Evolutionary conservation across 1,284 basidiomycete species (phyloP), one percentile per base, ranked within the genome.

Genomic region (Waitea zeae): DNA sequence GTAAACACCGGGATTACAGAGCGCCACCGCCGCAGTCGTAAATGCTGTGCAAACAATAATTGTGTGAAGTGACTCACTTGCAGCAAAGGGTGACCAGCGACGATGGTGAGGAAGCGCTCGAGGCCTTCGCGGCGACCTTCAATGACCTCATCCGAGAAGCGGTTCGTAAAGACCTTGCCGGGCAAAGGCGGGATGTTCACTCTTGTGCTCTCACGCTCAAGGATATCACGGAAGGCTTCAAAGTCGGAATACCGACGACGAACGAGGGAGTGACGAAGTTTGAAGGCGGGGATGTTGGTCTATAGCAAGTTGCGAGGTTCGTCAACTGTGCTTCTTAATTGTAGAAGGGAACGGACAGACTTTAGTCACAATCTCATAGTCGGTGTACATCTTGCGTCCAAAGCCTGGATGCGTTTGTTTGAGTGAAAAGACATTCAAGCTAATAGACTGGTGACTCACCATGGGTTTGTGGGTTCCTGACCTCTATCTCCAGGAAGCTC

Each of bases 271-370:
- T 95, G 90, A 30, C 86, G 79, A 36, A 97, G 68, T 53, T 96
- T 95, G 69, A 98, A 98, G 1, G 93, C 95, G 19, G 93, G 95
- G 46, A 98, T 98, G 58, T 98, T 98, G 44, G 93, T 98, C 82
- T 96, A 45, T 32, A 14, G n/a, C n/a, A 31, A 13, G n/a, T n/a
- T n/a, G n/a, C n/a, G n/a, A n/a, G n/a, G n/a, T n/a, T n/a, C 6
- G 5, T 20, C 18, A 38, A 15, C 12, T 35, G 31, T 11, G 29
- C 9, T 14, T 19, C 14, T 17, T 14, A 33, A 33, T 14, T 26
- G 30, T 15, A 19, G 28, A 36, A 37, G 30, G 17, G 33, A 33
- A 26, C 31, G 22, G n/a, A 53, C 68, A 39, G 42, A 86, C 90
- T 73, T 90, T 88, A 67, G 90, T 96, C 35, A 96, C 81, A 43